These are phyloP conservation scores for Scheffersomyces amazonensis DNA, from an alignment of 805 yeast genomes.

Conservation along the genomic window DNA sequence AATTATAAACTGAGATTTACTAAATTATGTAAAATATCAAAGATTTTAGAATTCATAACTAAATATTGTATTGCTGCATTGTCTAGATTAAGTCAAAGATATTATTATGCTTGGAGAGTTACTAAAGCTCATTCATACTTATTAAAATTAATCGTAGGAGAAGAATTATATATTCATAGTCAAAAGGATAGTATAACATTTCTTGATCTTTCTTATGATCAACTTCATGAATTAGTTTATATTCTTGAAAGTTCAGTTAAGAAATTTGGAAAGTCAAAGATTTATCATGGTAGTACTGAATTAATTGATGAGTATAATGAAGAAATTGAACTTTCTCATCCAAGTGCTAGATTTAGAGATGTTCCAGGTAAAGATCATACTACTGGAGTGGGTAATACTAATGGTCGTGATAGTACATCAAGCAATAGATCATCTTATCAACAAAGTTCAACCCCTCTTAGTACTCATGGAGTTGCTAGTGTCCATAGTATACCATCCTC, in stretches of 20 bases:
- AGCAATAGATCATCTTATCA: background rate
- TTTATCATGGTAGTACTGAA: background rate
- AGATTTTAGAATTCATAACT: conserved; percentile 16
- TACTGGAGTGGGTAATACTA: background rate
- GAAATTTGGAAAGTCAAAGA: conserved; percentile 7
- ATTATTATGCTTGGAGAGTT: conserved; percentile 68
- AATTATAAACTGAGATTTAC: conserved; percentile 18
- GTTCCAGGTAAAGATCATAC: background rate
- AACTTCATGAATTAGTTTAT: conserved; percentile 24
- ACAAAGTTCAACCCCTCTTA: background rate
- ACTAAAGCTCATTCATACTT: conserved; percentile 52
- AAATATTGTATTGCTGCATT: conserved; percentile 21
- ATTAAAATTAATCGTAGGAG: conserved; percentile 28
- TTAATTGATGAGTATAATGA: conserved; percentile 3
- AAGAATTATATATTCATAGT: conserved; percentile 20
- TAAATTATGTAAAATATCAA: conserved; percentile 23
- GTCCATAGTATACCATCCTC: background rate
- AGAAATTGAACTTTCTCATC: background rate
- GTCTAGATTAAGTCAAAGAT: conserved; percentile 50
- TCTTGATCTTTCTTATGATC: conserved; percentile 13
- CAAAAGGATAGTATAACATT: conserved; percentile 7
- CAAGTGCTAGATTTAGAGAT: background rate
- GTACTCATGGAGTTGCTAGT: background rate
- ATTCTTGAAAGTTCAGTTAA: conserved; percentile 14
- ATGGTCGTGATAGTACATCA: background rate